These are phyloP conservation scores for Solanum ossicruentum DNA, from an alignment of 257 asterid species.

Conservation along the genomic window DNA sequence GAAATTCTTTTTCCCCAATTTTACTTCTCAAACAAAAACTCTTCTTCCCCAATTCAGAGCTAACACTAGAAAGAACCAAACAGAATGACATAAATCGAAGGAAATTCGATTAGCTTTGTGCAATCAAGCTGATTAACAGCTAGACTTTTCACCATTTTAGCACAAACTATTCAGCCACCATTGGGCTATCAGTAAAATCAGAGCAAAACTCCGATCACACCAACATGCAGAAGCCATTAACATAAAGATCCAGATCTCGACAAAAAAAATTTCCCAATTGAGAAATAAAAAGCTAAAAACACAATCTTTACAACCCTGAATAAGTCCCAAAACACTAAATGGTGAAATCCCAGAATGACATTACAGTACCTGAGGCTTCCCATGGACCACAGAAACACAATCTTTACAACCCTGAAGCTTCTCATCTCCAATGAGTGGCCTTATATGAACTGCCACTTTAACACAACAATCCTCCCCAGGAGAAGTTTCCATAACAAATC, in stretches of 20 bases:
- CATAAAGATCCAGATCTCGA: conserved; percentile 40
- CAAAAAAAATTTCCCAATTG: conserved; percentile 1
- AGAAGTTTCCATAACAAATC: background rate
- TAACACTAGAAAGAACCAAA: background rate
- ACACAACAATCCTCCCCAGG: conserved; percentile 88
- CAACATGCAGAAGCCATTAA: conserved; percentile 26
- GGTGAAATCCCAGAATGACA: conserved; percentile 25
- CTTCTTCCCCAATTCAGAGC: background rate
- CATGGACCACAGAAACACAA: conserved; percentile 71
- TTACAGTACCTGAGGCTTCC: conserved; percentile 84
- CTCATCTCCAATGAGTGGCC: conserved; percentile 97
- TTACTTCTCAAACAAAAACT: background rate
- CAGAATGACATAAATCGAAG: background rate
- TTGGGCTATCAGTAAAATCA: background rate
- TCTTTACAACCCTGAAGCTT: conserved; percentile 94
- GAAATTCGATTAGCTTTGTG: background rate
- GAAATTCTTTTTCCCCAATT: background rate
- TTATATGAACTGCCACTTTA: conserved; percentile 87
- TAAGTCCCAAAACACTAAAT: background rate
- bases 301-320: background rate
- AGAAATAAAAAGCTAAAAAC: conserved; percentile 8
- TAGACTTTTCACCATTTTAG: background rate
- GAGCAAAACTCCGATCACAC: conserved; percentile 19
- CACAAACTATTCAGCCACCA: background rate
- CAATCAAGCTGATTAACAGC: background rate